Percentiles rank a stretch among this genome's conserved stretches.
Evolutionary conservation across 2,329 filamentous ascomycete species (phyloP).

Genomic region (Ascochyta koolunga): DNA sequence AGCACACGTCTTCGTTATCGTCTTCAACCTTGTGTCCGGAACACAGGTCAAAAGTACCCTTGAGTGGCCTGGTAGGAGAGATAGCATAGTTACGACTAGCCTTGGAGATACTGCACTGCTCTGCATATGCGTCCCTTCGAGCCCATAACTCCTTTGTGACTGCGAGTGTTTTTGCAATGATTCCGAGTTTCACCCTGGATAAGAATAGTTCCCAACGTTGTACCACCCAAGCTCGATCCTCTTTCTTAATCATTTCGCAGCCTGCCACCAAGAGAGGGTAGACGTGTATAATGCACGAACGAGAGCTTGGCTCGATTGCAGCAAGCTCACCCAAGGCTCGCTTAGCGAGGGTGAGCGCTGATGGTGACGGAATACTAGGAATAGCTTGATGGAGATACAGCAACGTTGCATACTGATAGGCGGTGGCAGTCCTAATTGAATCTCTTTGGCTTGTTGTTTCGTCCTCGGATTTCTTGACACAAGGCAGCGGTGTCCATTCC

Average conservation of each 20-base stretch:
- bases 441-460: slow-evolving; percentile 67
- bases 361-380: slow-evolving; percentile 67
- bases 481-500: slow-evolving; percentile 64
- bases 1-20: slow-evolving; percentile 28
- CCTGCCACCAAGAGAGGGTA: slow-evolving; percentile 72
- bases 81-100: slow-evolving; percentile 15
- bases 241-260: slow-evolving; percentile 64
- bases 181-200: slow-evolving; percentile 68
- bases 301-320: slow-evolving; percentile 66
- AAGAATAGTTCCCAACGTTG: slow-evolving; percentile 68
- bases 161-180: slow-evolving; percentile 68
- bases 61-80: slow-evolving; percentile 21
- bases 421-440: slow-evolving; percentile 69
- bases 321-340: slow-evolving; percentile 67
- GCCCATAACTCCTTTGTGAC: slow-evolving; percentile 71
- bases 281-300: slow-evolving; percentile 71
- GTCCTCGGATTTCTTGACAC: slow-evolving; percentile 68
- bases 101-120: slow-evolving; percentile 29
- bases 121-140: slow-evolving; percentile 62
- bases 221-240: slow-evolving; percentile 69
- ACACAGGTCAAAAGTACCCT: slow-evolving; percentile 29
- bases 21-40: slow-evolving; percentile 15
- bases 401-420: slow-evolving; percentile 70
- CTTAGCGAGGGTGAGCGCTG: slow-evolving; percentile 64
- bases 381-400: slow-evolving; percentile 72